These are phyloP conservation scores for Gossypium laxum DNA, from an alignment of 441 rosid species.

Conservation along the genomic window DNA sequence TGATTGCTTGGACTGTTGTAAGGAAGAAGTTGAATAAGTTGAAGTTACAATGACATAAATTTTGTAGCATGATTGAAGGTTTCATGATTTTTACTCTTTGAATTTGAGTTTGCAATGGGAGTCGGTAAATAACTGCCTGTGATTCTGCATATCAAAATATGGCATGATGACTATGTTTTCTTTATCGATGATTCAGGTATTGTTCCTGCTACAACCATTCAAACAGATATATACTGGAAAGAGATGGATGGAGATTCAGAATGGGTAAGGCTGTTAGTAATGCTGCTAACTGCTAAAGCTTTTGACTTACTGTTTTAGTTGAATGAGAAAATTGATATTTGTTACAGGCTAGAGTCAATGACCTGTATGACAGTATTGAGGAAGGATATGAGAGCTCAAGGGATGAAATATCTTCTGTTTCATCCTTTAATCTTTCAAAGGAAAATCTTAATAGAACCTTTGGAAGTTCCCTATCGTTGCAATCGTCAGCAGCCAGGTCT, in stretches of 20 bases:
- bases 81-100: background rate
- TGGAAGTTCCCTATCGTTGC: conserved; percentile 71
- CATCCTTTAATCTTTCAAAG: conserved; percentile 58
- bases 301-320: background rate
- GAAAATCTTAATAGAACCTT: conserved; percentile 51
- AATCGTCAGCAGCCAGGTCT: conserved; percentile 58
- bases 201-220: conserved; percentile 62
- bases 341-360: conserved; percentile 67
- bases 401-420: conserved; percentile 81
- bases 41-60: background rate
- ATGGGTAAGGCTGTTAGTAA: conserved; percentile 55
- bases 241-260: conserved; percentile 90
- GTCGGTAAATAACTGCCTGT: background rate
- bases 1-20: background rate
- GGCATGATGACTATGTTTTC: conserved; percentile 1
- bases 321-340: conserved; percentile 7
- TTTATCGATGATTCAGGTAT: conserved; percentile 45
- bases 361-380: conserved; percentile 53
- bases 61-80: background rate
- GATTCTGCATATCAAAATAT: background rate
- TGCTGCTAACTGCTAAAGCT: conserved; percentile 12
- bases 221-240: conserved; percentile 73
- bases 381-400: conserved; percentile 88
- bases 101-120: background rate
- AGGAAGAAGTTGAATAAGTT: background rate